These are phyloP conservation scores for Yamadazyma spencermartinsiae DNA, from an alignment of 1,139 yeast genomes.

Conservation along the genomic window DNA sequence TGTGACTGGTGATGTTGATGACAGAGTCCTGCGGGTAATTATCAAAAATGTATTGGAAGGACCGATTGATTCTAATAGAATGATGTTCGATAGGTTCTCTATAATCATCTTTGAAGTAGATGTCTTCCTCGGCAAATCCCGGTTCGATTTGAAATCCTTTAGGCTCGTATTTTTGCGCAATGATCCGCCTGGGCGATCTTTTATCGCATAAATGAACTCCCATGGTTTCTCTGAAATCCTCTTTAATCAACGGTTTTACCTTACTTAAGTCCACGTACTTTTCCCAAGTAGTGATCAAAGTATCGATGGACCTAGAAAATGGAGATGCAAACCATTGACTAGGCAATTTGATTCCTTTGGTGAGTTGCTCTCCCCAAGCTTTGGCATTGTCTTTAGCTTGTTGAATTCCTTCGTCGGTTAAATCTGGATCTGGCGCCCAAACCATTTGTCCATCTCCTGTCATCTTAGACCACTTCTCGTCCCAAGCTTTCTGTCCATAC, in stretches of 20 bases:
- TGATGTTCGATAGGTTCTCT: constrained; percentile 45
- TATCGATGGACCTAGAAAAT: constrained; percentile 38
- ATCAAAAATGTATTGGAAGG: constrained; percentile 37
- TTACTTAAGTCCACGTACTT: constrained; percentile 27
- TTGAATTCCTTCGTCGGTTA: constrained; percentile 39
- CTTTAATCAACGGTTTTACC: constrained; percentile 36
- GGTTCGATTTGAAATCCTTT: constrained; percentile 37
- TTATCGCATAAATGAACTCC: constrained; percentile 49
- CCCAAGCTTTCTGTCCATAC: constrained; percentile 47
- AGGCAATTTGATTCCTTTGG: constrained; percentile 25
- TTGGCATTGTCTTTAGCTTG: constrained; percentile 37
- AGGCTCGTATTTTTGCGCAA: constrained; percentile 31
- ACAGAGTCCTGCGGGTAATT: constrained; percentile 27
- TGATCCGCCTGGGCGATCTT: constrained; percentile 33
- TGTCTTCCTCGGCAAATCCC: constrained; percentile 42
- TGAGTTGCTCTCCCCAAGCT: constrained; percentile 26
- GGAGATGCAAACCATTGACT: constrained; percentile 37
- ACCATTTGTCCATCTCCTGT: constrained; percentile 44
- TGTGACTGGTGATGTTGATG: constrained; percentile 51
- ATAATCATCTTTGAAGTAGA: constrained; percentile 37
- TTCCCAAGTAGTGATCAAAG: constrained; percentile 35
- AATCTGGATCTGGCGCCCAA: constrained; percentile 51
- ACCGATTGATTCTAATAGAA: constrained; percentile 36
- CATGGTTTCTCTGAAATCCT: constrained; percentile 43
- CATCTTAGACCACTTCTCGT: constrained; percentile 42